These are phyloP conservation scores for Xylaria palmicola DNA, from an alignment of 495 filamentous ascomycete species.

Conservation along the genomic window DNA sequence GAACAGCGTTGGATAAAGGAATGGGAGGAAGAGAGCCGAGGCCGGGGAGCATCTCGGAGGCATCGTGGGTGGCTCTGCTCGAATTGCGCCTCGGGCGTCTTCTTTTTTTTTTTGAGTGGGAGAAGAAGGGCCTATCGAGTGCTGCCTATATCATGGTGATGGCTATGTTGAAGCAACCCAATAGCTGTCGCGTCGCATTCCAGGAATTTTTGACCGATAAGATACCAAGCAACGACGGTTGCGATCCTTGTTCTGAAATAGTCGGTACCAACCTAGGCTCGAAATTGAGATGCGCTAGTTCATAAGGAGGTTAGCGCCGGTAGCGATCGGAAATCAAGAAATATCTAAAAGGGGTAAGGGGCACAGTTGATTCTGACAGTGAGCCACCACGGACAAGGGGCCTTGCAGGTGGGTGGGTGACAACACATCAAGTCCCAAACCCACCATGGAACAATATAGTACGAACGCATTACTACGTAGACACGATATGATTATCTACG, in stretches of 20 bases:
- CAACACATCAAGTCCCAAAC: constrained; percentile 13
- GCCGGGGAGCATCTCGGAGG: constrained; percentile 43
- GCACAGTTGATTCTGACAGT: not conserved
- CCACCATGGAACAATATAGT: too few species aligned
- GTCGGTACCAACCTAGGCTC: too few species aligned
- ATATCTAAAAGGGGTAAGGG: not conserved
- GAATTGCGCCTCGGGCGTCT: not conserved
- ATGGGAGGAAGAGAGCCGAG: constrained; percentile 56
- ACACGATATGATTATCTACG: too few species aligned
- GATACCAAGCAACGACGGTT: not conserved
- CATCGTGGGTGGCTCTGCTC: constrained; percentile 34
- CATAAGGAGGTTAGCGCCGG: not conserved
- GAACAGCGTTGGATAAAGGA: constrained; percentile 62
- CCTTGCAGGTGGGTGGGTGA: constrained; percentile 14
- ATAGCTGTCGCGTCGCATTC: not conserved
- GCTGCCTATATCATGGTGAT: too few species aligned
- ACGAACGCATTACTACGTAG: too few species aligned
- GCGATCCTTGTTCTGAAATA: too few species aligned
- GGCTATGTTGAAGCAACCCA: too few species aligned
- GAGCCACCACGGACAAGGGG: constrained; percentile 6
- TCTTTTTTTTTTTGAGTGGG: not conserved
- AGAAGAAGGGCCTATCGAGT: too few species aligned
- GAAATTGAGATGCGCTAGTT: not conserved
- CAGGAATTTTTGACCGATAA: constrained; percentile 5
- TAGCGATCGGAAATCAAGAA: constrained; percentile 7